Evolutionary conservation across 2,329 filamentous ascomycete species (phyloP).

Genomic region (Ophiostoma quercus): DNA sequence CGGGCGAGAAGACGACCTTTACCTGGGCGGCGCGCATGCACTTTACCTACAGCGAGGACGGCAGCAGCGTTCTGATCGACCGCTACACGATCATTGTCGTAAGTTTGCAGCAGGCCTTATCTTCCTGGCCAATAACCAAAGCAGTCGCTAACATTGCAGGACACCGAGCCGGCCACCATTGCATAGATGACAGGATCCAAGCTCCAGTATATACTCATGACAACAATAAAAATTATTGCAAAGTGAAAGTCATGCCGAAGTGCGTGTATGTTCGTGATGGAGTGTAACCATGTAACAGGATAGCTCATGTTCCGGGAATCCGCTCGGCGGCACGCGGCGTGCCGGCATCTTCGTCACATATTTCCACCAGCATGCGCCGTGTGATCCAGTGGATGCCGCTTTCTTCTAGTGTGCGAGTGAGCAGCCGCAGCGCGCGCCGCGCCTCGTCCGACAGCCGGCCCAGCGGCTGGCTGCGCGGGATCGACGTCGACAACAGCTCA

Average conservation of each 20-base stretch:
- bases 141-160: not conserved
- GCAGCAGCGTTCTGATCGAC: constrained; percentile 23
- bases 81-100: constrained; percentile 25
- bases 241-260: not conserved
- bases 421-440: not conserved
- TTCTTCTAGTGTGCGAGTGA: constrained; percentile 4
- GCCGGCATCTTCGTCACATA: not conserved
- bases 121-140: not conserved
- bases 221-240: not conserved
- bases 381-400: constrained; percentile 19
- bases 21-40: constrained; percentile 26
- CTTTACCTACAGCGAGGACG: constrained; percentile 17
- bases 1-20: constrained; percentile 22
- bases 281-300: not conserved
- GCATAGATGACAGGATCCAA: not conserved
- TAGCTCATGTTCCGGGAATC: not conserved
- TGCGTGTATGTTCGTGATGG: not conserved
- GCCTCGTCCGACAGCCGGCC: constrained; percentile 12
- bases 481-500: constrained; percentile 31
- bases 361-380: constrained; percentile 20
- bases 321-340: not conserved
- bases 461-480: constrained; percentile 18
- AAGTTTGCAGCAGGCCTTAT: not conserved
- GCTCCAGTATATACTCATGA: not conserved
- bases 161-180: constrained; percentile 3